Evolutionary conservation across 2,329 filamentous ascomycete species (phyloP), one percentile per base, ranked within the genome.

Genomic region (Exophiala sideris): DNA sequence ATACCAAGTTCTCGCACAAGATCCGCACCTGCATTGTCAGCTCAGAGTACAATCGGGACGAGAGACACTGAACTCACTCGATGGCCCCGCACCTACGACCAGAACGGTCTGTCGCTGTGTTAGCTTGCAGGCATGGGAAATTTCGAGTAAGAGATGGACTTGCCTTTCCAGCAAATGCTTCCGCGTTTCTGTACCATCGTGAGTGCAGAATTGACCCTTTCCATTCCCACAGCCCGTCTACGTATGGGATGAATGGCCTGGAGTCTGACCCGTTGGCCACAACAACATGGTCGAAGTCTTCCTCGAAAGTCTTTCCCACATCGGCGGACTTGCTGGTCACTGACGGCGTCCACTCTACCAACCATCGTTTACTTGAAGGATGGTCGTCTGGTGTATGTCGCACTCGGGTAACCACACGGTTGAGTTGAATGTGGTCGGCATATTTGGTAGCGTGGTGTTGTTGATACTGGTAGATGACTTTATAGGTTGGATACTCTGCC

Each of bases 1-100:
- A 52, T 52, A 10, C 49, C 49, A 18, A 52, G 49, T 16, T 52
- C 49, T 32, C 49, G n/a, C 41, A 52, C 49, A 46, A 52, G 46
- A 16, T 52, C 49, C 7, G 49, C 49, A 36, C 48, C 48, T 51
- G 38, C 14, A 24, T 48, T 24, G 45, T 48, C 33, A 48, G 48
- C 5, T 35, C 3, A 18, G 32, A 46, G 16, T 18, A 18, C 8
- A 16, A 42, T 12, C 14, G 14, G 5, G 12, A 11, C 16, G n/a
- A 33, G 18, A 42, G 21, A 32, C 2, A 41, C 9, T 18, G 38
- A 29, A 29, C 48, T 51, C 29, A 52, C 49, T 52, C n/a, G 49
- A 52, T 7, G 49, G 49, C n/a, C 49, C 49, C 33, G 29, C 33
- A 18, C 49, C 49, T n/a, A 52, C 49, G 16, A 52, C 49, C 40